phyloP scores from a whole-genome alignment of 805 yeast genomes.

The Saccharomycopsis lassenensis region DNA sequence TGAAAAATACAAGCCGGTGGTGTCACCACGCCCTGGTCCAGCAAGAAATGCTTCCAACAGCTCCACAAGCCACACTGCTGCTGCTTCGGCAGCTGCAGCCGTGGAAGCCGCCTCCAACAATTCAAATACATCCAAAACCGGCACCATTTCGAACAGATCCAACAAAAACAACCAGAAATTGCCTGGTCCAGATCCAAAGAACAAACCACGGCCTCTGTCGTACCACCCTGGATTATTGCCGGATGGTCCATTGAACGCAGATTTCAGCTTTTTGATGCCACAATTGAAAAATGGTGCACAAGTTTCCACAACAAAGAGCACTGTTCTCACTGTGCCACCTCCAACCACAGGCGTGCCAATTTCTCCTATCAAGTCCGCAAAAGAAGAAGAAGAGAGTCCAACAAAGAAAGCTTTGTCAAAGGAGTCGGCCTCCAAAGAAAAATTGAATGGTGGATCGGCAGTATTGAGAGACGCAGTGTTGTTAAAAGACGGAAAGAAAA shows the following conservation, averaged over 20 bases:
- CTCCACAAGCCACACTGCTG: too few species aligned
- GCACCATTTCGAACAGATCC: too few species aligned
- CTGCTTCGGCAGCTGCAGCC: too few species aligned
- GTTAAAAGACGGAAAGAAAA: too few species aligned
- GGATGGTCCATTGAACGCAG: constrained; percentile 18
- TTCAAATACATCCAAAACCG: too few species aligned
- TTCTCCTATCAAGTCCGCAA: constrained; percentile 5
- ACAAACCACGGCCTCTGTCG: constrained; percentile 75
- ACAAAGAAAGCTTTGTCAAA: neutral
- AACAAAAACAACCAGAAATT: constrained; percentile 20
- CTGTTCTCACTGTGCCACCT: neutral
- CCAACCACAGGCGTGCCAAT: neutral
- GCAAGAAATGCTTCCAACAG: too few species aligned
- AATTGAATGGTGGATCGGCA: too few species aligned
- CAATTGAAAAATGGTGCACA: constrained; percentile 22
- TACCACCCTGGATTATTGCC: constrained; percentile 56
- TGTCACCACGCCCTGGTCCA: too few species aligned
- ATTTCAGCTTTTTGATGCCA: constrained; percentile 21
- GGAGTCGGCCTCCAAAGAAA: neutral
- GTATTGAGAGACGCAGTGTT: too few species aligned
- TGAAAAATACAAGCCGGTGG: too few species aligned
- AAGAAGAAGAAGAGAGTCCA: neutral
- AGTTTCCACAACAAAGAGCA: neutral
- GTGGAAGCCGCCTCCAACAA: too few species aligned
- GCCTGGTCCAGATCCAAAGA: constrained; percentile 34